A percentile compares a stretch with the other conserved stretches of the same genome.
Evolutionary conservation across 2,329 filamentous ascomycete genomes (phyloP).

Genomic region (Nothophoma quercina): DNA sequence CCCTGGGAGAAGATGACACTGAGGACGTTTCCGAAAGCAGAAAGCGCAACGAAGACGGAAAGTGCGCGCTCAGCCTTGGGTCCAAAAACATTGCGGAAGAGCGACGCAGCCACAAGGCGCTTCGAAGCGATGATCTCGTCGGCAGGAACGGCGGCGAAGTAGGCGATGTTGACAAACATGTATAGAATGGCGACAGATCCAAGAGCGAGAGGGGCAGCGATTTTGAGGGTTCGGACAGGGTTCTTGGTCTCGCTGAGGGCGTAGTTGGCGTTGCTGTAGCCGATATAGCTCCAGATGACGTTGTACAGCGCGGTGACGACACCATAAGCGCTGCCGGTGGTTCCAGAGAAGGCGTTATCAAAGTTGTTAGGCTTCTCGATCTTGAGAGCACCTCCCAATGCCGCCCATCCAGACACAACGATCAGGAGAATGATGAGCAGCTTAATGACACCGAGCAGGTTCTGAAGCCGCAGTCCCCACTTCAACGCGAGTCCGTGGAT

Average conservation of each 20-base stretch:
- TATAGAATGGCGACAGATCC: slow-evolving; percentile 67
- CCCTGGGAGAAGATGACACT: slow-evolving; percentile 74
- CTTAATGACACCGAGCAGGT: slow-evolving; percentile 71
- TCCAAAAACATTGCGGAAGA: slow-evolving; percentile 66
- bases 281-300: slow-evolving; percentile 74
- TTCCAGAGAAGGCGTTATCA: slow-evolving; percentile 69
- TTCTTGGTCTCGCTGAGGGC: slow-evolving; percentile 71
- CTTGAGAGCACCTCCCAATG: slow-evolving; percentile 67
- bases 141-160: slow-evolving; percentile 68
- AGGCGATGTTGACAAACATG: slow-evolving; percentile 72
- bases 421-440: slow-evolving; percentile 71
- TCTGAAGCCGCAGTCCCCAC: slow-evolving; percentile 73
- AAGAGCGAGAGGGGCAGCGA: slow-evolving; percentile 69
- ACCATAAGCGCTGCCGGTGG: slow-evolving; percentile 70
- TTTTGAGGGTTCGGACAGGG: slow-evolving; percentile 69
- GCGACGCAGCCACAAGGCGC: slow-evolving; percentile 63
- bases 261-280: slow-evolving; percentile 74
- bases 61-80: slow-evolving; percentile 63
- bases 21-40: slow-evolving; percentile 72
- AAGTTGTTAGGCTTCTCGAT: slow-evolving; percentile 69
- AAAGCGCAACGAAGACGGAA: slow-evolving; percentile 71
- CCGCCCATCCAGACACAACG: slow-evolving; percentile 67
- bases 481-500: slow-evolving; percentile 70
- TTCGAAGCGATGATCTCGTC: slow-evolving; percentile 63
- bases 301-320: slow-evolving; percentile 76